phyloP scores from a whole-genome alignment of 768 basidiomycete genomes.

The Rhodosporidiobolus odoratus region DNA sequence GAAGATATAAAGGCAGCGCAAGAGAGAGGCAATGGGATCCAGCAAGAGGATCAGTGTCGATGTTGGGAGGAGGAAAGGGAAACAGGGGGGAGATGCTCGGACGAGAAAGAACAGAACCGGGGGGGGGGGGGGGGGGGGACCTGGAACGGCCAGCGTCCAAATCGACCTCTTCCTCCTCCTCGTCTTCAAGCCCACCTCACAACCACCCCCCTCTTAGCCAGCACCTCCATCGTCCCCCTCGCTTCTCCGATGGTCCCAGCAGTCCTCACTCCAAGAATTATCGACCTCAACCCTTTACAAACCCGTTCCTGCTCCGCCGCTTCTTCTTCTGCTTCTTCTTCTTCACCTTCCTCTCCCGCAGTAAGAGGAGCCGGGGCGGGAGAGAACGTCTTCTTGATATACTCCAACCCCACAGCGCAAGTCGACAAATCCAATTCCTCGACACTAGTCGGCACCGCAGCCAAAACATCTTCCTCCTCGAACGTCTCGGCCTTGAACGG shows the following conservation, averaged over 20 bases:
- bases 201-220: conserved; percentile 3
- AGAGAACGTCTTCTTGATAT: not conserved
- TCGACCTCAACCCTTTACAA: not conserved
- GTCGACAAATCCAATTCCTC: conserved; percentile 10
- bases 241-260: not conserved
- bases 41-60: too few species aligned
- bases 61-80: not conserved
- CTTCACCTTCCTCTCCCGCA: not conserved
- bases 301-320: too few species aligned
- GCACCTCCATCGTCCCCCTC: not conserved
- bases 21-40: too few species aligned
- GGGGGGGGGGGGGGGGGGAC: too few species aligned
- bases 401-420: not conserved
- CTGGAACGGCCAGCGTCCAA: not conserved
- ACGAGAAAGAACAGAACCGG: too few species aligned
- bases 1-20: not conserved
- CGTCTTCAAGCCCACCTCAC: not conserved
- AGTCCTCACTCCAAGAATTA: not conserved
- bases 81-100: not conserved
- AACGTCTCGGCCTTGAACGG: not conserved
- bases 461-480: not conserved
- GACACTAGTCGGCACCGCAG: not conserved
- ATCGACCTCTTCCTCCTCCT: not conserved
- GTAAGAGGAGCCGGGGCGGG: not conserved
- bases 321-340: not conserved